Base-by-base conservation (phyloP, 1,284 basidiomycete genomes). In the Pyrrhoderma lamaoense region DNA sequence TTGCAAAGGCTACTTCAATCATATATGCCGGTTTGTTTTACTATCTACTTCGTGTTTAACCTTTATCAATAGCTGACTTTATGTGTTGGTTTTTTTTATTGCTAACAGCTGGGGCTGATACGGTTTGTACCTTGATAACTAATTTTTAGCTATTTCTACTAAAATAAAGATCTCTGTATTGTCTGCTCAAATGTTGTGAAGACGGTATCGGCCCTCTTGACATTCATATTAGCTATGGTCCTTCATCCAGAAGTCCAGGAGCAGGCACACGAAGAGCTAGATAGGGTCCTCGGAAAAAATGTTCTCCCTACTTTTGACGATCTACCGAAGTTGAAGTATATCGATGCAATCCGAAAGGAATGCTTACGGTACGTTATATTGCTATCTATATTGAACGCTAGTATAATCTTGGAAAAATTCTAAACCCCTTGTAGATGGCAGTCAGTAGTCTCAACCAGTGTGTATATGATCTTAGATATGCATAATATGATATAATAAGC, bases 271-370 rank as follows among this genome's bases (percentile, higher is more conserved):
- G 70, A 66, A 49, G 81, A 85, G 61, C 72, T 85, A 53, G 82
- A 85, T 61, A 59, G 68, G 23, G 72, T 85, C 14, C 59, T 83
- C 56, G 80, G 81, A 47, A 64, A 63, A 51, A 74, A 79, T 56
- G 70, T 83, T 53, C 70, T 86, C 14, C 84, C 85, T 35, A 73
- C 69, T 2, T 78, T 82, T 58, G 64, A 66, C 42, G 85, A 87
- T 64, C 72, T 80, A 5, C 67, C 73, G 16, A 61, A 70, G 9
- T 65, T 86, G 25, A 80, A 82, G 3, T 85, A 82, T 59, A 58
- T 81, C 42, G 70, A 79, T 49, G 82, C 82, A 0, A 63, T 84
- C 3, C 64, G 72, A 1, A 78, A 79, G 57, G 84, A 87, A 64
- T 72, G 80, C 3, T 62, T 84, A 46, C 5, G 65, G 47, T 66